Evolutionary conservation across 495 filamentous ascomycete species (phyloP), one percentile per base, ranked within the genome.

Genomic region (Recurvomyces mirabilis): DNA sequence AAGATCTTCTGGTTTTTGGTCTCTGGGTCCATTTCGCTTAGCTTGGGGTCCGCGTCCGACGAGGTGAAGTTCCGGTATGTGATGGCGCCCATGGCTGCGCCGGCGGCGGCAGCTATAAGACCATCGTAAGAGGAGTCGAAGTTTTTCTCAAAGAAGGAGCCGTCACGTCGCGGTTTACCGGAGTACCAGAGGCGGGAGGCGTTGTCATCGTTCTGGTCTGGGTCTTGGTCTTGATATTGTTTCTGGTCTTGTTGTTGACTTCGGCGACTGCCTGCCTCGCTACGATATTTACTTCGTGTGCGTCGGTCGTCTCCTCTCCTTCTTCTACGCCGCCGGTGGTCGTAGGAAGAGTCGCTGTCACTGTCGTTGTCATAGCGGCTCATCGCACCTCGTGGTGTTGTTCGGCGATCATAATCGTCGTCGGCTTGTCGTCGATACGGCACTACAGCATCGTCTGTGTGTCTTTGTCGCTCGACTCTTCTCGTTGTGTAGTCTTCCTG

Each of bases 91-190:
- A 54, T 40, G 1, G 51, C 51, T 4, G 46, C 51, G 4, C 51
- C 51, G 1, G 51, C 41, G 11, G 41, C 46, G 4, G 40, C 51
- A 4, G 51, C 51, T 14, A 54, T 31, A 2, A 54, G 33, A 3
- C 51, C 51, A 24, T 54, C 51, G 15, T 45, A 49, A 3, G 33
- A 40, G 12, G 39, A 35, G 37, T 54, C 51, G 26, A 54, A 49
- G 21, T 44, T 39, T 10, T 37, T 32, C 35, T 54, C 51, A 1
- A 49, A 12, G 26, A 49, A 44, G 29, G 34, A 38, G 38, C 23
- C 37, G 10, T 53, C 50, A 11, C 28, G n/a, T 19, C 50, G 50
- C 21, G 41, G 2, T 14, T 49, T 48, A 13, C 13, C 19, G 21
- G 41, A 46, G 29, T 53, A 53, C 44, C 44, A 53, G 17, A 36